Base-by-base conservation (phyloP, 257 asterid genomes). In the Solanum verrucosum region DNA sequence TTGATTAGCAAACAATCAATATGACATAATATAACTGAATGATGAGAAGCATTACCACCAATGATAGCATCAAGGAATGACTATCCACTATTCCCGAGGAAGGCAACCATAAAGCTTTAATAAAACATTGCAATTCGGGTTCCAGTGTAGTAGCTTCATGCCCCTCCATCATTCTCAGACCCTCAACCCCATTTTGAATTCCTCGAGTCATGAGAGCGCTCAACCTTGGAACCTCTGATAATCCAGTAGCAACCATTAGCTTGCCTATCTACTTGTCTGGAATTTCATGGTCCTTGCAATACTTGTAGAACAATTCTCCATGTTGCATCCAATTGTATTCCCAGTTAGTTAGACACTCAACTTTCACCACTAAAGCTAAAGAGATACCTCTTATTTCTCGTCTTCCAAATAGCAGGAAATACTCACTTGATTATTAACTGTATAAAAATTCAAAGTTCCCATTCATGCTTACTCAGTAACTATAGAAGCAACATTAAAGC, bases 211-310 rank as follows among this genome's bases (percentile, higher is more conserved):
- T 87, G 85, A 96, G 89, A 70, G 65, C 87, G 34, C 88, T 87
- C 94, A 96, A 78, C 88, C 92, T 94, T 35, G 98, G 95, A 49
- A 95, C 84, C 89, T 95, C 98, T 15, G 97, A 93, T 84, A 93
- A 75, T 23, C 96, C 83, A 65, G 98, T 94, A 11, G 99, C 98
- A 87, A 96, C 99, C 60, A 96, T 94, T 63, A 96, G 94, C 94
- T 96, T 96, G 68, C 99, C 98, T 38, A 92, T 93, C 92, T 92
- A 94, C 46, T 90, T 91, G 89, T 94, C 94, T 42, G 98, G 98
- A 90, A 95, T 89, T 88, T 85, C 93, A 65, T 87, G 95, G 60
- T 92, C 92, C 87, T 89, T 90, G 88, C 99, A 95, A 60, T 96
- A 95, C 16, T 89, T 81, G 90, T 96, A 95, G 63, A 95, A 87